Percentiles rank a stretch among this genome's conserved stretches.
Evolutionary conservation across 306 rosid species (phyloP).

Genomic region (Rosa persica): DNA sequence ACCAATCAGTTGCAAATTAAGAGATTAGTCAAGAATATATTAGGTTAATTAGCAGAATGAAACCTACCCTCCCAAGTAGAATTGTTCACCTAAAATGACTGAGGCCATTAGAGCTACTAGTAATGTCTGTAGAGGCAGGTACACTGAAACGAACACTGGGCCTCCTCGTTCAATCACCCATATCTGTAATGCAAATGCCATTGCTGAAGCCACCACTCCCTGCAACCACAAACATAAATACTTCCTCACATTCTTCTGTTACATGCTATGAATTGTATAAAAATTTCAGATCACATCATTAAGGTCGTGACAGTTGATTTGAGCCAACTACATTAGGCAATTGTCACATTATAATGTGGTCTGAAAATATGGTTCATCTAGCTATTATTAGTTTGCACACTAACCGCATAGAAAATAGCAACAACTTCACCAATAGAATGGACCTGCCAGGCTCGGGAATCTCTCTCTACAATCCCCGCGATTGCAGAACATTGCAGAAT

Average conservation of each 20-base stretch:
- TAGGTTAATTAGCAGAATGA: background rate
- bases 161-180: background rate
- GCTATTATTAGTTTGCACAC: background rate
- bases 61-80: slow-evolving; percentile 1
- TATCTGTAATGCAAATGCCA: background rate
- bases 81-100: background rate
- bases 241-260: background rate
- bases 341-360: background rate
- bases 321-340: no score
- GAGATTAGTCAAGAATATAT: background rate
- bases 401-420: background rate
- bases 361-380: background rate
- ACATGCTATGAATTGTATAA: background rate
- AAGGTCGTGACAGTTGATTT: background rate
- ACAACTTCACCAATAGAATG: background rate
- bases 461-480: background rate
- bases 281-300: background rate
- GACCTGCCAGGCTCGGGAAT: background rate
- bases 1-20: background rate
- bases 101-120: background rate
- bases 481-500: background rate
- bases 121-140: slow-evolving; percentile 3
- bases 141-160: background rate
- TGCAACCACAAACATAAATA: background rate
- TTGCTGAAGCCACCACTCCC: background rate